Evolutionary conservation across 2,329 filamentous ascomycete species (phyloP).

Genomic region (Trichoderma aggressivum): DNA sequence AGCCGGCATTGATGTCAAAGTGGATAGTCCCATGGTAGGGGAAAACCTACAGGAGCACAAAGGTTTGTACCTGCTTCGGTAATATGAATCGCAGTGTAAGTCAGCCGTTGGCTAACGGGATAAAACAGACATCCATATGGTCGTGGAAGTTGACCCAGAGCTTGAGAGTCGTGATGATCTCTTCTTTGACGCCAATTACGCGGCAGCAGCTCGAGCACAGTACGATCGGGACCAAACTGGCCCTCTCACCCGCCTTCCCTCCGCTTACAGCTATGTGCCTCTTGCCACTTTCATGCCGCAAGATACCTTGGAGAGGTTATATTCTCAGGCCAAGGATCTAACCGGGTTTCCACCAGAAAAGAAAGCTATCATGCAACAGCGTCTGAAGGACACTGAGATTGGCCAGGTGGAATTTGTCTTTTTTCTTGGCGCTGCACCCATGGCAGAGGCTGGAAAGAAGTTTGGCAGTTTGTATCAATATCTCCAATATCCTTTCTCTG

Average conservation of each 20-base stretch:
- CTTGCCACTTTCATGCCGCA: conserved; percentile 33
- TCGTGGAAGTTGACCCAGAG: conserved; percentile 44
- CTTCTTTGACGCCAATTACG: conserved; percentile 27
- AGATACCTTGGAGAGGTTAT: conserved; percentile 24
- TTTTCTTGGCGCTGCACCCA: conserved; percentile 46
- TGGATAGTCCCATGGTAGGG: conserved; percentile 44
- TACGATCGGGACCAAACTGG: conserved; percentile 33
- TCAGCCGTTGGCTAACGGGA: background rate
- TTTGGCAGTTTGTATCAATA: conserved; percentile 50
- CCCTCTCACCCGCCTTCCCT: conserved; percentile 38
- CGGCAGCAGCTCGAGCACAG: conserved; percentile 33
- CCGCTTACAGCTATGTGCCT: conserved; percentile 43
- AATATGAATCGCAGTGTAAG: conserved; percentile 6
- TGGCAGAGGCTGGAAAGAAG: conserved; percentile 37
- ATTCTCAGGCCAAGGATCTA: conserved; percentile 23
- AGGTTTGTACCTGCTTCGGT: conserved; percentile 27
- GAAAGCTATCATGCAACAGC: conserved; percentile 30
- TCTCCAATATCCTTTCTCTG: conserved; percentile 50
- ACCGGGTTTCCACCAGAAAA: conserved; percentile 26
- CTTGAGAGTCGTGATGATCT: conserved; percentile 41
- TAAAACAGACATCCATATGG: conserved; percentile 37
- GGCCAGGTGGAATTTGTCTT: conserved; percentile 51
- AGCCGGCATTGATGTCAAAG: conserved; percentile 38
- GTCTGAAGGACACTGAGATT: conserved; percentile 32
- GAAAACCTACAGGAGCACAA: conserved; percentile 49